Evolutionary conservation across 2,329 filamentous ascomycete genomes (phyloP).

Genomic region (Sporothrix euskadiensis): DNA sequence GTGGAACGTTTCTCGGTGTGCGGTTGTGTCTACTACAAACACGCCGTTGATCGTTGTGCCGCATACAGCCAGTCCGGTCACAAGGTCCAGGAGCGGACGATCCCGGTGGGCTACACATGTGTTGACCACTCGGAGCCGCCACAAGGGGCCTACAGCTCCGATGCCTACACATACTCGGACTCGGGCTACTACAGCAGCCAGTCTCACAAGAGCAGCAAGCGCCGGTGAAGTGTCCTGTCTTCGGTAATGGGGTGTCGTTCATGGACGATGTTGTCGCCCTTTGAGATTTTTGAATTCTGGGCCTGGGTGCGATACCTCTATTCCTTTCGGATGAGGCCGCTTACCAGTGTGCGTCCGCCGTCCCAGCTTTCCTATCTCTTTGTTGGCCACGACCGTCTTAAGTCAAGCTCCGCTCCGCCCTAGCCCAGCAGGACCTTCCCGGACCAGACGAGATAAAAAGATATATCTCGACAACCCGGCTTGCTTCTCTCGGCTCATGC

Average conservation of each 20-base stretch:
- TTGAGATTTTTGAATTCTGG: slow-evolving; percentile 48
- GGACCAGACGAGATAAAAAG: background rate
- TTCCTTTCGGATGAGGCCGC: slow-evolving; percentile 45
- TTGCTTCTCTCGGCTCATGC: slow-evolving; percentile 1
- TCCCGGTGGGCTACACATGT: slow-evolving; percentile 83
- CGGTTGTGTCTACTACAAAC: slow-evolving; percentile 83
- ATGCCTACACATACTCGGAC: slow-evolving; percentile 52
- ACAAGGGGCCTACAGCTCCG: slow-evolving; percentile 44
- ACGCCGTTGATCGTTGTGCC: slow-evolving; percentile 80
- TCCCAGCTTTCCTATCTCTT: slow-evolving; percentile 54
- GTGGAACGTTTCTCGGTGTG: slow-evolving; percentile 85
- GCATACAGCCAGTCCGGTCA: slow-evolving; percentile 75
- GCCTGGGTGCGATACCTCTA: slow-evolving; percentile 53
- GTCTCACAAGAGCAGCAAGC: slow-evolving; percentile 48
- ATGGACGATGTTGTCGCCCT: slow-evolving; percentile 43
- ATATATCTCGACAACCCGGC: background rate
- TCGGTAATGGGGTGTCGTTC: slow-evolving; percentile 49
- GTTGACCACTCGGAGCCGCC: slow-evolving; percentile 50
- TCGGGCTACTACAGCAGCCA: slow-evolving; percentile 56
- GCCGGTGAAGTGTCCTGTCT: slow-evolving; percentile 58
- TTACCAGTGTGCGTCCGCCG: slow-evolving; percentile 43
- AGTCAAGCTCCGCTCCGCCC: slow-evolving; percentile 44
- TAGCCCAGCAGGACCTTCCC: slow-evolving; percentile 1
- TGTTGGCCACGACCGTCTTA: slow-evolving; percentile 47
- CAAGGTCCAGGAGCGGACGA: slow-evolving; percentile 68